phyloP scores from a whole-genome alignment of 768 basidiomycete species.

The Psilocybe subaeruginosa region DNA sequence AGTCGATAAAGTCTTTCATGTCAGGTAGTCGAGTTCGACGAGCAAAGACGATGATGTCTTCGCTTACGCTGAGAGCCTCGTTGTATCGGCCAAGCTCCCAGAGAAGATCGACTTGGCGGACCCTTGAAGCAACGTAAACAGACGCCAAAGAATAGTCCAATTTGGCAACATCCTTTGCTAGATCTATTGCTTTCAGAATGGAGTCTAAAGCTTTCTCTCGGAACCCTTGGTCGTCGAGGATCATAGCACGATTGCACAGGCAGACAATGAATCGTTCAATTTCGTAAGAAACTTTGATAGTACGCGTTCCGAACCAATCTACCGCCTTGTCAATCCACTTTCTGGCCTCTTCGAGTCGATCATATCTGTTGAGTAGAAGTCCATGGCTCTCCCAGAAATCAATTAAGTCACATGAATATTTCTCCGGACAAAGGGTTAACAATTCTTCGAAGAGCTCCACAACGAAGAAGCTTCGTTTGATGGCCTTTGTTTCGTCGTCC shows the following conservation, averaged over 20 bases:
- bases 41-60: neutral
- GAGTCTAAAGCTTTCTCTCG: neutral
- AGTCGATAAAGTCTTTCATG: neutral
- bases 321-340: neutral
- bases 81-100: slow-evolving; percentile 8
- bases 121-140: neutral
- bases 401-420: neutral
- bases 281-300: neutral
- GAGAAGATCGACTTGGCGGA: slow-evolving; percentile 1
- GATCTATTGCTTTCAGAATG: neutral
- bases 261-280: neutral
- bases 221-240: slow-evolving; percentile 8
- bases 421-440: neutral
- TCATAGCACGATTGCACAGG: neutral
- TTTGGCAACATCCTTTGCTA: slow-evolving; percentile 4
- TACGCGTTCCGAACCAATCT: neutral
- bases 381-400: neutral
- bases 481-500: neutral
- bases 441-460: neutral
- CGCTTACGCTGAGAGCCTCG: slow-evolving; percentile 5
- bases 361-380: neutral
- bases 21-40: neutral
- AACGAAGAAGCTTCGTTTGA: neutral
- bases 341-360: slow-evolving; percentile 2
- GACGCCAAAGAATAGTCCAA: neutral